Evolutionary conservation across 306 rosid genomes (phyloP).

Genomic region (Herpetospermum pedunculosum): DNA sequence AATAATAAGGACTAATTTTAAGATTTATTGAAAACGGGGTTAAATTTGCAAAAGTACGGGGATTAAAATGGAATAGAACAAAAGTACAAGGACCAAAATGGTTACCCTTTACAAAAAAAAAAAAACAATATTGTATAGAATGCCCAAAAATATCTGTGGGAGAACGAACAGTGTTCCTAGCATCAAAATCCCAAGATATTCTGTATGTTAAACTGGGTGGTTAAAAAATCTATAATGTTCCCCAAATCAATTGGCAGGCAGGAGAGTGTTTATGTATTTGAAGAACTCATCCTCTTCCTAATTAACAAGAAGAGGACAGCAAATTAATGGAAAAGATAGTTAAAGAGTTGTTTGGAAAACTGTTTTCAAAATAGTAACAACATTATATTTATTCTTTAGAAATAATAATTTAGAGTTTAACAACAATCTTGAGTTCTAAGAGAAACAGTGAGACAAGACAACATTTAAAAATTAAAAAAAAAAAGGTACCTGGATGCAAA

Average conservation of each 20-base stretch:
- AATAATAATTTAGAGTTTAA: background rate
- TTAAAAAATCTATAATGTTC: background rate
- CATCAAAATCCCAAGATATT: background rate
- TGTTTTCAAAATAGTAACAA: background rate
- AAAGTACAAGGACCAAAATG: too few relatives aligned
- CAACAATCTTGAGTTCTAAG: background rate
- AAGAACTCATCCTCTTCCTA: background rate
- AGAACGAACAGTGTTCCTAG: background rate
- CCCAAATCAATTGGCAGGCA: background rate
- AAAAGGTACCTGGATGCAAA: slow-evolving; percentile 76
- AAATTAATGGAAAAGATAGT: background rate
- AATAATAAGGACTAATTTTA: too few relatives aligned
- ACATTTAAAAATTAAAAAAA: background rate
- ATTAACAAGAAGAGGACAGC: background rate
- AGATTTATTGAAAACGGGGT: too few relatives aligned
- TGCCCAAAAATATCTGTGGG: background rate
- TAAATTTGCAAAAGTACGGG: too few relatives aligned
- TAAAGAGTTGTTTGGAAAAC: background rate
- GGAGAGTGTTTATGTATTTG: background rate
- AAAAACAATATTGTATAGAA: background rate
- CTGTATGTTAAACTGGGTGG: background rate
- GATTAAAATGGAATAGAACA: too few relatives aligned
- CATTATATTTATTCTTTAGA: background rate
- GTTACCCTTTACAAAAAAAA: too few relatives aligned
- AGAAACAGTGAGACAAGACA: background rate